Evolutionary conservation across 1,139 yeast genomes (phyloP), one percentile per base, ranked within the genome.

Genomic region (Yueomyces sp.): DNA sequence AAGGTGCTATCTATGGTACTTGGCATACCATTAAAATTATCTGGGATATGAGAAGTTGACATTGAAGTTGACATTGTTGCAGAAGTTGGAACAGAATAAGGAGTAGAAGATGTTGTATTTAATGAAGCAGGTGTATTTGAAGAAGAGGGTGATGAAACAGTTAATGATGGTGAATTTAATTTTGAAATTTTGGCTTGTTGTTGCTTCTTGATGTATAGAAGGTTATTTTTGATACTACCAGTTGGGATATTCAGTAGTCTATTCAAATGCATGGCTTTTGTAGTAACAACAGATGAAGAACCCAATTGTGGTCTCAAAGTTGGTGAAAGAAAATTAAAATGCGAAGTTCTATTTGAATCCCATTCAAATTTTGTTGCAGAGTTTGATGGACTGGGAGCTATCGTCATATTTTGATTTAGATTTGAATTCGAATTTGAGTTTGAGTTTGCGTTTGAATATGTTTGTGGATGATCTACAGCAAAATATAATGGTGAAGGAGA

Each of bases 321-420:
- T 2, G 87, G 81, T 8, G 87, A 84, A 35, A 81, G 62, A 53
- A 78, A 80, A 55, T 80, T 81, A 64, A 81, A 81, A 62, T 81
- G 91, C 42, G 78, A 78, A 50, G 68, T 75, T 50, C 89, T 64
- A 39, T 73, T 69, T 7, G 77, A 63, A 43, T 74, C 78, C 3
- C 76, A 64, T 44, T 78, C 83, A 49, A 3, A 43, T 33, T 33
- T 33, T 9, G 8, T 33, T 6, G 6, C 25, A 9, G 36, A 33
- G 6, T 33, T 33, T 19, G 19, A 19, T 19, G 19, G 19, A 19
- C 19, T 19, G 19, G 19, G 19, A 19, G 19, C 19, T 19, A 19
- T 19, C 19, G 19, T 19, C 19, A 19, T 19, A 19, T 19, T 19
- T 19, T 19, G 19, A 19, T 19, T 19, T 19, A 19, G 19, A 19